A percentile compares a stretch with the other conserved stretches of the same genome.
Conservation (phyloP, 306 rosid species). For the Castanea sativa region DNA sequence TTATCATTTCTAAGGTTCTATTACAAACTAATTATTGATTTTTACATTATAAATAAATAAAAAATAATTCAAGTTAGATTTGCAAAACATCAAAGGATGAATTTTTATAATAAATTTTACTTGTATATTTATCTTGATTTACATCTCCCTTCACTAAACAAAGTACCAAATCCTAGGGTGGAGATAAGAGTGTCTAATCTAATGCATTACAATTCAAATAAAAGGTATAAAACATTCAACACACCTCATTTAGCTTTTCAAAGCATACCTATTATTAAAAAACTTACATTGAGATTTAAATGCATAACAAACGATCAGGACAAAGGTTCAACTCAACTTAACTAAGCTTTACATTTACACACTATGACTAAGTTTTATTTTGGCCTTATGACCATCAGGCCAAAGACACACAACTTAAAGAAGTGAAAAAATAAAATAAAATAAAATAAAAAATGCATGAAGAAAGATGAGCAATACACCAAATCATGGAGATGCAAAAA, state of each 20-base stretch:
- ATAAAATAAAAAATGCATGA: neutral
- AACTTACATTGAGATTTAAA: neutral
- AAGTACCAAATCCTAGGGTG: no score
- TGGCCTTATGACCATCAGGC: neutral
- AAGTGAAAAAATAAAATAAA: neutral
- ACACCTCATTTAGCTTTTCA: neutral
- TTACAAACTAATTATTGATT: no score
- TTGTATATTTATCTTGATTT: no score
- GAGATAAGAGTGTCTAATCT: no score
- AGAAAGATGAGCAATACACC: neutral
- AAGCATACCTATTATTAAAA: neutral
- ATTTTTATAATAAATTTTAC: no score
- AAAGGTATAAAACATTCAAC: neutral
- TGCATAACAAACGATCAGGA: neutral
- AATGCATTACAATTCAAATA: no score
- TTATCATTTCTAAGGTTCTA: no score
- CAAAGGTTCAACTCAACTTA: neutral
- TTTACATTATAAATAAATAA: no score
- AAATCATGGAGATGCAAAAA: conserved; percentile 5
- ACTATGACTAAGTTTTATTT: neutral
- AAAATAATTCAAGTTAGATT: no score
- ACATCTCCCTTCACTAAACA: no score
- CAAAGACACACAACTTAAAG: neutral
- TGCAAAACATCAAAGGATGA: no score
- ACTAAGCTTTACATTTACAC: neutral